Percentiles rank a stretch among this genome's conserved stretches.
These are phyloP conservation scores for Copromyces sp. DNA, from an alignment of 495 filamentous ascomycete genomes.

Conservation along the genomic window DNA sequence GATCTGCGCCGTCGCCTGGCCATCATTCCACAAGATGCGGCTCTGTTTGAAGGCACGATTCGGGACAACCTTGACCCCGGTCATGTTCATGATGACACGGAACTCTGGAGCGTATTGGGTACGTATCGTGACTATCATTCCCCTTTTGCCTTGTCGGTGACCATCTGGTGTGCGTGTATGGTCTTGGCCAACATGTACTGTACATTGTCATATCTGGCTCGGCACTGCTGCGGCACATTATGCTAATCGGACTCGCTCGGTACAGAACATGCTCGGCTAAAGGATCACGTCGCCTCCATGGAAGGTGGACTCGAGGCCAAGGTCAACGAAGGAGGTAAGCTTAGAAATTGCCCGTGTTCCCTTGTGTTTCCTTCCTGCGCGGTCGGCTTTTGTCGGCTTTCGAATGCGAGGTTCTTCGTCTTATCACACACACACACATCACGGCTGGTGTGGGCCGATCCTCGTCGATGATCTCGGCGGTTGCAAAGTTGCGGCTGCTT, in stretches of 20 bases:
- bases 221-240: slow-evolving; percentile 8
- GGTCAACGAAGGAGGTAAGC: slow-evolving; percentile 87
- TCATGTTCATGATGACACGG: slow-evolving; percentile 92
- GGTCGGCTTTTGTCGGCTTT: slow-evolving; percentile 30
- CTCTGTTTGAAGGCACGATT: slow-evolving; percentile 91
- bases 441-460: not conserved
- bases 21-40: slow-evolving; percentile 97
- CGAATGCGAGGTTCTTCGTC: not conserved
- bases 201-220: not conserved
- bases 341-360: slow-evolving; percentile 5
- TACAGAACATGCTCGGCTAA: slow-evolving; percentile 84
- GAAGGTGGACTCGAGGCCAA: slow-evolving; percentile 78
- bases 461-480: not conserved
- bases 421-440: not conserved
- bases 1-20: slow-evolving; percentile 85
- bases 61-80: slow-evolving; percentile 95
- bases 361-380: slow-evolving; percentile 9
- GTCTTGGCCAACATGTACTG: slow-evolving; percentile 8
- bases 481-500: not conserved
- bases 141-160: slow-evolving; percentile 13
- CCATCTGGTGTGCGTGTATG: slow-evolving; percentile 1
- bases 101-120: slow-evolving; percentile 95
- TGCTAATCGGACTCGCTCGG: slow-evolving; percentile 9
- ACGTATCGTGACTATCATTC: slow-evolving; percentile 31
- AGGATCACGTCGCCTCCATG: slow-evolving; percentile 84